Percentiles rank a stretch among this genome's conserved stretches.
These are phyloP conservation scores for Silene coronaria DNA, from an alignment of 179 eudicot species.

Conservation along the genomic window DNA sequence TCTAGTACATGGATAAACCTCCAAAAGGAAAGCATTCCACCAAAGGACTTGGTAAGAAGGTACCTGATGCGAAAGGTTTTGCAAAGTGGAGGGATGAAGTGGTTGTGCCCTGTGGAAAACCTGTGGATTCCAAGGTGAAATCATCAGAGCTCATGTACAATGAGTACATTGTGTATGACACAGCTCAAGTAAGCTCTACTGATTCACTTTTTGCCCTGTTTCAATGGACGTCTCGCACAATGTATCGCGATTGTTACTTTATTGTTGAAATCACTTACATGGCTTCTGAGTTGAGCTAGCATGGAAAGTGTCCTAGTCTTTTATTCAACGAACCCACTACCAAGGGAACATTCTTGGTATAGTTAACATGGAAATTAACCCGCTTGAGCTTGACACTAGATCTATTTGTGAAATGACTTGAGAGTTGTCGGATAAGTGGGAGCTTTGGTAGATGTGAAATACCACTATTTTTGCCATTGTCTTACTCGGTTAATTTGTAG, in stretches of 20 bases:
- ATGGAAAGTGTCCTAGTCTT: too few species aligned
- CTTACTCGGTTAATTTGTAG: too few species aligned
- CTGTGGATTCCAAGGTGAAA: constrained; percentile 66
- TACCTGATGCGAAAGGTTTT: constrained; percentile 62
- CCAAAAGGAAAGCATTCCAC: constrained; percentile 97
- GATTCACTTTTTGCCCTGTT: not conserved
- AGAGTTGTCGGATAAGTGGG: too few species aligned
- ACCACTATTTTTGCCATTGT: too few species aligned
- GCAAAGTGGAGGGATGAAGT: constrained; percentile 81
- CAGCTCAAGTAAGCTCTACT: constrained; percentile 72
- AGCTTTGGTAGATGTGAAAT: too few species aligned
- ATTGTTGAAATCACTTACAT: not conserved
- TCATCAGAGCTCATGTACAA: constrained; percentile 85
- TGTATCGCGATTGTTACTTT: not conserved
- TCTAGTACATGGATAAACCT: constrained; percentile 79
- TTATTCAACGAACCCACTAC: too few species aligned
- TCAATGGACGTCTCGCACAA: not conserved
- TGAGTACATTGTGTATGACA: constrained; percentile 89
- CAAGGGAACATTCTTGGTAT: too few species aligned
- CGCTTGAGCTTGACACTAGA: too few species aligned
- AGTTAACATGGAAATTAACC: too few species aligned
- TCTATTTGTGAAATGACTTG: too few species aligned
- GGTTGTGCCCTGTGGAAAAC: constrained; percentile 91
- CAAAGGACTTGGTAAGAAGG: constrained; percentile 90
- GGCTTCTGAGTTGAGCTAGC: not conserved